Evolutionary conservation across 176 grass and related monocot species (phyloP).

Genomic region (Bromus sterilis): DNA sequence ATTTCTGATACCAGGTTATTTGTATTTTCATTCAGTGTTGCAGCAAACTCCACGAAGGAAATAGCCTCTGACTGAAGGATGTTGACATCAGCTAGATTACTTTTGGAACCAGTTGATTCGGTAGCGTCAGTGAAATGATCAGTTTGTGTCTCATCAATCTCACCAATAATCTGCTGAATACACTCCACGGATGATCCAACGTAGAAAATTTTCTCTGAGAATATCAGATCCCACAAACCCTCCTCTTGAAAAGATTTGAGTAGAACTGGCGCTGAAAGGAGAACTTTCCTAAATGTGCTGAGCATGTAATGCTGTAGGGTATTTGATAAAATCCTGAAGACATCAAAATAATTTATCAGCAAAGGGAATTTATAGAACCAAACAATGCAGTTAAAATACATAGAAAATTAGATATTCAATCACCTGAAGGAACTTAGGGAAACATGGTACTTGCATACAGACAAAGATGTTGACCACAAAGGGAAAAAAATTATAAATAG

Average conservation of each 20-base stretch:
- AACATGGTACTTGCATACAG: background rate
- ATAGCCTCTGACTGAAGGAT: slow-evolving; percentile 88
- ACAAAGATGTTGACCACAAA: background rate
- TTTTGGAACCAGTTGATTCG: slow-evolving; percentile 17
- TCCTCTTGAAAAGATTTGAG: slow-evolving; percentile 78
- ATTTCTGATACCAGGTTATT: slow-evolving; percentile 73
- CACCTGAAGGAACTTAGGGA: background rate
- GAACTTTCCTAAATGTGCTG: slow-evolving; percentile 85
- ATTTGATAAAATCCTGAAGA: slow-evolving; percentile 79
- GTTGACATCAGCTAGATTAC: slow-evolving; percentile 39
- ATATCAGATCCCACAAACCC: slow-evolving; percentile 89
- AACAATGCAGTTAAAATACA: background rate
- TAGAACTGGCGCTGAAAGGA: slow-evolving; percentile 81
- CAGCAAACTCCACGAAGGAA: slow-evolving; percentile 97
- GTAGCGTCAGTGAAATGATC: slow-evolving; percentile 26
- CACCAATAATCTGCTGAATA: slow-evolving; percentile 23
- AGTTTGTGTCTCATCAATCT: slow-evolving; percentile 7
- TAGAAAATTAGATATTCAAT: background rate
- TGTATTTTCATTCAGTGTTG: slow-evolving; percentile 72
- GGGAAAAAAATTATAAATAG: background rate
- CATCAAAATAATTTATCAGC: background rate
- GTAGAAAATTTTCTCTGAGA: slow-evolving; percentile 95
- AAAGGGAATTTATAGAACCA: slow-evolving; percentile 17
- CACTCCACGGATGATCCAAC: slow-evolving; percentile 47
- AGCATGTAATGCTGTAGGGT: slow-evolving; percentile 85